Conservation (phyloP, 106 monocot genomes). For the Chionographis japonica region DNA sequence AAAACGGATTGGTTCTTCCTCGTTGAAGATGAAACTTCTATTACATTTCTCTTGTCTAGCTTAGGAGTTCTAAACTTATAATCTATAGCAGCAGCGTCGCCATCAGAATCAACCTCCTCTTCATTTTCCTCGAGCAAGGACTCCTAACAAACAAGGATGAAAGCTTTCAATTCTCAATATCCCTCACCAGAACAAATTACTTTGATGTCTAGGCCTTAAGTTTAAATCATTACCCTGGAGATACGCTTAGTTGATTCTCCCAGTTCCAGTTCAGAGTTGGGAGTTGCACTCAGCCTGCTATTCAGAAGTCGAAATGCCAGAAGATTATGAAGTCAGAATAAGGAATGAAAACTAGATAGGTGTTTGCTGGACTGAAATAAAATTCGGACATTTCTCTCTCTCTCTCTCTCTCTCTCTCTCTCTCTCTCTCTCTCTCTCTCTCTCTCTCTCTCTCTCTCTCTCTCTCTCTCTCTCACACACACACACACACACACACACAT, state of each 20-base stretch:
- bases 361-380: too few relatives aligned
- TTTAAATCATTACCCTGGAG: constrained; percentile 18
- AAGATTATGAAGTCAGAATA: background rate
- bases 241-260: constrained; percentile 10
- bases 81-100: constrained; percentile 3
- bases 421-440: too few relatives aligned
- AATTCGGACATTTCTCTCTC: too few relatives aligned
- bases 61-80: constrained; percentile 6
- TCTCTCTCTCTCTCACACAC: too few relatives aligned
- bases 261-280: constrained; percentile 11
- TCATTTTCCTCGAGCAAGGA: constrained; percentile 19
- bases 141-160: constrained; percentile 9
- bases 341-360: too few relatives aligned
- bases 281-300: constrained; percentile 15
- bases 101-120: constrained; percentile 10
- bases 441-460: too few relatives aligned
- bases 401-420: too few relatives aligned
- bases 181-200: background rate
- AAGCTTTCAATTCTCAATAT: constrained; percentile 1
- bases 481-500: too few relatives aligned
- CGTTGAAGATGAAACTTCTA: background rate
- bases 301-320: background rate
- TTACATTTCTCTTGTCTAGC: background rate
- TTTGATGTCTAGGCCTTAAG: background rate
- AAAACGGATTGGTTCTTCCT: constrained; percentile 8